Percentiles rank a stretch among this genome's conserved stretches.
phyloP scores from a whole-genome alignment of 2,329 filamentous ascomycete genomes.

The Neofusicoccum umdonicola region DNA sequence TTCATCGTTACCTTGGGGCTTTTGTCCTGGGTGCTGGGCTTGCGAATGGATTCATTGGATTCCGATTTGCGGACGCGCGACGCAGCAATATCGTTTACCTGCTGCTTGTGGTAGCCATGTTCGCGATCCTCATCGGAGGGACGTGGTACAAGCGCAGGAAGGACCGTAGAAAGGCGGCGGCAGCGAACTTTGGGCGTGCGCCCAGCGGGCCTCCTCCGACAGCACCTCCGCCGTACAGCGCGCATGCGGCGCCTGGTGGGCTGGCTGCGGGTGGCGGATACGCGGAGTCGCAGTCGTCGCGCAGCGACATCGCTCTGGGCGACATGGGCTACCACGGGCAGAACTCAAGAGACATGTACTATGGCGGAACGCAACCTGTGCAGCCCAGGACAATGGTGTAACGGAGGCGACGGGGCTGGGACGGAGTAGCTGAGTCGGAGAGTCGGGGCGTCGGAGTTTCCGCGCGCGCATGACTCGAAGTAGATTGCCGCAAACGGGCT shows the following conservation, averaged over 20 bases:
- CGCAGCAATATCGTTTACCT: slow-evolving; percentile 22
- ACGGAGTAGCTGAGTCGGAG: neutral
- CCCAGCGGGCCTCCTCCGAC: neutral
- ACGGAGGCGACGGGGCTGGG: neutral
- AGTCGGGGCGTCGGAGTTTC: neutral
- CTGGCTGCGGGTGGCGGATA: neutral
- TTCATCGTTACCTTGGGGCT: slow-evolving; percentile 23
- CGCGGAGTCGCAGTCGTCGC: neutral
- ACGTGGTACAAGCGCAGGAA: slow-evolving; percentile 14
- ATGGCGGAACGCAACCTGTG: neutral
- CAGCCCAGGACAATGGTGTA: slow-evolving; percentile 8
- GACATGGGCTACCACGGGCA: neutral
- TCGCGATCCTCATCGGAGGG: slow-evolving; percentile 5
- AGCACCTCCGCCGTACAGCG: slow-evolving; percentile 2
- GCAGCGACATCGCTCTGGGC: slow-evolving; percentile 4
- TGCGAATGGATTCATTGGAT: slow-evolving; percentile 25
- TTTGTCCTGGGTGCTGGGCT: slow-evolving; percentile 22
- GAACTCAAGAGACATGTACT: neutral
- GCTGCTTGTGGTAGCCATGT: slow-evolving; percentile 21
- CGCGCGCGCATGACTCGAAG: neutral
- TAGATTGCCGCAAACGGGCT: neutral
- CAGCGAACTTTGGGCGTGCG: neutral
- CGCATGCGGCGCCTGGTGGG: neutral
- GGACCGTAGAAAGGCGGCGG: neutral
- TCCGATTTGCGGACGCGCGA: slow-evolving; percentile 21